phyloP scores from a whole-genome alignment of 2,329 filamentous ascomycete species.

The Fusarium kyushuense region DNA sequence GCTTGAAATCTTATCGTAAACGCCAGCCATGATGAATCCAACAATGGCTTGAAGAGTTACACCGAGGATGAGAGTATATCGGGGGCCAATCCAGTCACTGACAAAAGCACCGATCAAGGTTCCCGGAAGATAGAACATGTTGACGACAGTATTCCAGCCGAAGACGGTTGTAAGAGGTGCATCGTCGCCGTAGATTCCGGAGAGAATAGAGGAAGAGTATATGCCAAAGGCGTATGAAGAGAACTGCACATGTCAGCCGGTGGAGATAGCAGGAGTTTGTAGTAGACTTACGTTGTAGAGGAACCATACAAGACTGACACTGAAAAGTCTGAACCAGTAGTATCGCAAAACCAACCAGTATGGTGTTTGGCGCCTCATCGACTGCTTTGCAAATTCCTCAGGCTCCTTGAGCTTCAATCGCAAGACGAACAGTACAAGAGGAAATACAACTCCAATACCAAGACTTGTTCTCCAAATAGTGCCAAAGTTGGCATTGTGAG shows the following conservation, averaged over 20 bases:
- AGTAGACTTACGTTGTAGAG: slow-evolving; percentile 73
- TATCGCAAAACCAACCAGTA: slow-evolving; percentile 69
- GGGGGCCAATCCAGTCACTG: slow-evolving; percentile 83
- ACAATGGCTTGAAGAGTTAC: slow-evolving; percentile 80
- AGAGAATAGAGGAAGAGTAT: slow-evolving; percentile 81
- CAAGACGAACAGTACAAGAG: slow-evolving; percentile 75
- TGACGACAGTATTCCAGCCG: slow-evolving; percentile 90
- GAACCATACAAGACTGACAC: slow-evolving; percentile 85
- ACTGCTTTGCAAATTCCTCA: slow-evolving; percentile 78
- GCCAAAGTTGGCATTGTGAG: slow-evolving; percentile 70
- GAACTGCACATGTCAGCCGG: slow-evolving; percentile 62
- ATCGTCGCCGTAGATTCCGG: slow-evolving; percentile 69
- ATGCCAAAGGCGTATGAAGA: slow-evolving; percentile 87
- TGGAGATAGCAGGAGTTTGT: fast-evolving
- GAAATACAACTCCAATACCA: slow-evolving; percentile 83
- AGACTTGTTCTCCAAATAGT: slow-evolving; percentile 86
- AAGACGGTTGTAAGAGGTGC: slow-evolving; percentile 80
- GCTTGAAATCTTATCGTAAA: slow-evolving; percentile 77
- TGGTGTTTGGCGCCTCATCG: slow-evolving; percentile 72
- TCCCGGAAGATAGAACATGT: slow-evolving; percentile 89
- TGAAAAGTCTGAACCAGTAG: slow-evolving; percentile 78
- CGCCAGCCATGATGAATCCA: slow-evolving; percentile 89
- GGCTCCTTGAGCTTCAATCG: slow-evolving; percentile 82
- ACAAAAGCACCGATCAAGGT: slow-evolving; percentile 81
- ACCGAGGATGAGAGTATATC: slow-evolving; percentile 77